Conservation (phyloP, 2,329 filamentous ascomycete genomes). For the Nigrospora sphaerica region DNA sequence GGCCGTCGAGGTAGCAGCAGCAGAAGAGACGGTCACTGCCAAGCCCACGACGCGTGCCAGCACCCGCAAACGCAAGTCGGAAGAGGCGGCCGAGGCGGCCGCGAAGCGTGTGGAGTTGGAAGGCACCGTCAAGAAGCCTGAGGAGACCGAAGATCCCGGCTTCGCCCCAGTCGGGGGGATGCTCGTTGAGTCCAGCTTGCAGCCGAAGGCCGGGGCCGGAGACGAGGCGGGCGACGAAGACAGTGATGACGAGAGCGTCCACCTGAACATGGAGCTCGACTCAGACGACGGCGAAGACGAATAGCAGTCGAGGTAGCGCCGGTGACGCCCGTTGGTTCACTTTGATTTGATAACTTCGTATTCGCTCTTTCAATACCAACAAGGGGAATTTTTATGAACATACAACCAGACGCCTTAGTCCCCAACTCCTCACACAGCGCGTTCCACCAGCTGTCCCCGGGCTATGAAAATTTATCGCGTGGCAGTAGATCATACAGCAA, state of each 20-base stretch:
- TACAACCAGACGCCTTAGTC: too few relatives aligned
- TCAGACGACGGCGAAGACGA: constrained; percentile 16
- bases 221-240: constrained; percentile 37
- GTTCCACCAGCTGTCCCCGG: too few relatives aligned
- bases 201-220: not conserved
- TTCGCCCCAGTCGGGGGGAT: constrained; percentile 2
- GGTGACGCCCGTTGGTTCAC: too few relatives aligned
- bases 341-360: too few relatives aligned
- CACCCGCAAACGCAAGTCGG: constrained; percentile 35
- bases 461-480: too few relatives aligned
- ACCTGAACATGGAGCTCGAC: constrained; percentile 54
- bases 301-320: constrained; percentile 15
- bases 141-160: not conserved
- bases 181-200: constrained; percentile 3
- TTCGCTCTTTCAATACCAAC: too few relatives aligned
- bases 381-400: too few relatives aligned
- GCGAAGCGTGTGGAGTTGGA: constrained; percentile 33
- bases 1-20: constrained; percentile 6
- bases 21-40: constrained; percentile 1
- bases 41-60: constrained; percentile 7
- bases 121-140: constrained; percentile 12
- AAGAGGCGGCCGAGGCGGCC: constrained; percentile 24
- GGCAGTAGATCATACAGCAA: too few relatives aligned
- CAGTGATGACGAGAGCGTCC: constrained; percentile 44
- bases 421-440: too few relatives aligned